These are phyloP conservation scores for Puccinia coronata DNA, from an alignment of 1,284 basidiomycete genomes.

Conservation along the genomic window DNA sequence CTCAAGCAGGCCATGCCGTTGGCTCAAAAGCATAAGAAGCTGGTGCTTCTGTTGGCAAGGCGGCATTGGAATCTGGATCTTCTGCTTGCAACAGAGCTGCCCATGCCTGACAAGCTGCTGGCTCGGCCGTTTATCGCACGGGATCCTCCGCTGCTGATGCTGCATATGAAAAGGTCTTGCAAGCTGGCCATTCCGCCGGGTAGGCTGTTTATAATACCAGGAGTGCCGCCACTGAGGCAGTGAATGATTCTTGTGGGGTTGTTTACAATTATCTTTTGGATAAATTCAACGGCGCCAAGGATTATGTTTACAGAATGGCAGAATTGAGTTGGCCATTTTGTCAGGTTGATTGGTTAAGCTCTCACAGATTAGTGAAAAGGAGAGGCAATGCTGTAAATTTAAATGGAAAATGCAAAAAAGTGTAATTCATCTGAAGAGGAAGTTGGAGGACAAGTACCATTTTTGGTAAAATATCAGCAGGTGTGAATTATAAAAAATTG, in stretches of 20 bases:
- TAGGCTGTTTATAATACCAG: constrained; percentile 26
- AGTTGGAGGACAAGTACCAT: too few relatives aligned
- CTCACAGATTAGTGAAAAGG: too few relatives aligned
- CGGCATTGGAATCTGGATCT: constrained; percentile 16
- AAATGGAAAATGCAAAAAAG: too few relatives aligned
- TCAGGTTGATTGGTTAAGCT: too few relatives aligned
- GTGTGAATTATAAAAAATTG: too few relatives aligned
- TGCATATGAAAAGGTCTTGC: background rate
- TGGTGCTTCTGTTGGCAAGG: background rate
- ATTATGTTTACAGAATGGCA: constrained; percentile 87
- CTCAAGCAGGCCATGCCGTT: constrained; percentile 1
- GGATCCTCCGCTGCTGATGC: constrained; percentile 6
- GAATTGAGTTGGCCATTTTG: too few relatives aligned
- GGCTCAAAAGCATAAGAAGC: constrained; percentile 6
- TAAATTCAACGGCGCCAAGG: constrained; percentile 65
- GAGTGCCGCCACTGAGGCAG: constrained; percentile 20
- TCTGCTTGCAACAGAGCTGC: constrained; percentile 16
- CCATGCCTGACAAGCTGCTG: constrained; percentile 18
- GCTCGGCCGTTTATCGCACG: background rate
- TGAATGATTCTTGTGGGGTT: constrained; percentile 23
- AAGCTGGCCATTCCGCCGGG: background rate
- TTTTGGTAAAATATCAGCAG: too few relatives aligned
- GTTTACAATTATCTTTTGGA: constrained; percentile 39
- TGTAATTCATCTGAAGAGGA: too few relatives aligned
- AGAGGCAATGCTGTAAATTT: too few relatives aligned